Evolutionary conservation across 495 filamentous ascomycete species (phyloP).

Genomic region (Alectoria sarmentosa): DNA sequence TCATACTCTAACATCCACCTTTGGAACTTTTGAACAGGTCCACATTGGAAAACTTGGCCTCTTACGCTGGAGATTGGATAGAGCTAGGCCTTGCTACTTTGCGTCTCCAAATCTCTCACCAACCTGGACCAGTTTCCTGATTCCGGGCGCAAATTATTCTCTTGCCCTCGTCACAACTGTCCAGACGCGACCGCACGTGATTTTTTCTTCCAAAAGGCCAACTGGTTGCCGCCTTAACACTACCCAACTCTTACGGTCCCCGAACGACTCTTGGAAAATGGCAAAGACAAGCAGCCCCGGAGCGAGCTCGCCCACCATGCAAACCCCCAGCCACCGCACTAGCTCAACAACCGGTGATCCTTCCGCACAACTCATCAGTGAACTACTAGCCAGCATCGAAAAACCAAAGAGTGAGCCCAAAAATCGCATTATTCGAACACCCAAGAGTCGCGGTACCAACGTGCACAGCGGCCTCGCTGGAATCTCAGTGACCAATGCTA

Average conservation of each 20-base stretch:
- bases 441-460: constrained; percentile 11
- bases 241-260: neutral
- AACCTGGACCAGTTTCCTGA: neutral
- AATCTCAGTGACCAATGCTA: constrained; percentile 11
- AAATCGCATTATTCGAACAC: neutral
- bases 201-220: neutral
- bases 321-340: neutral
- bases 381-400: neutral
- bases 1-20: neutral
- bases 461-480: constrained; percentile 11
- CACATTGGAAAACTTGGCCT: neutral
- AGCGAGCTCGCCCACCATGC: neutral
- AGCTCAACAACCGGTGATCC: neutral
- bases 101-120: neutral
- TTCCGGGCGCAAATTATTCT: neutral
- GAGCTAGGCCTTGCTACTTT: neutral
- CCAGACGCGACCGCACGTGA: constrained; percentile 1
- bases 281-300: neutral
- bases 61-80: neutral
- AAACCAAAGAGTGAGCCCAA: constrained; percentile 2
- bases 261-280: neutral
- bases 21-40: neutral
- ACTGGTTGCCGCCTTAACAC: neutral
- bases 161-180: neutral
- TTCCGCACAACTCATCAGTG: neutral